A percentile compares a stretch with the other conserved stretches of the same genome.
phyloP scores from a whole-genome alignment of 495 filamentous ascomycete genomes.

The Annulohypoxylon stygium region DNA sequence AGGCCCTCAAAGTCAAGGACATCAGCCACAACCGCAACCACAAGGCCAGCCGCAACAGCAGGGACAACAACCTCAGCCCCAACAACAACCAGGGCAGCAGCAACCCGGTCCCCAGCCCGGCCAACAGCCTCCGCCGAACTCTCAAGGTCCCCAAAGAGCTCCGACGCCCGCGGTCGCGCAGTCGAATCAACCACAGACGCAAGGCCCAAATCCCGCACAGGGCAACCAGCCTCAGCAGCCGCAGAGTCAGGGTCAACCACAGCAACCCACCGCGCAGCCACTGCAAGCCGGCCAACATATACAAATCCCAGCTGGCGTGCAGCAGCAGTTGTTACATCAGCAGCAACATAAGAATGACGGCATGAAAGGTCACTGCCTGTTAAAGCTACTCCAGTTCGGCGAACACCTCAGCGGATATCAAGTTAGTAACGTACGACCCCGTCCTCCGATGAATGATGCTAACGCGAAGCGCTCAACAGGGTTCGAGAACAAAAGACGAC shows the following conservation, averaged over 20 bases:
- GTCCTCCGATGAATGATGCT: conserved; percentile 19
- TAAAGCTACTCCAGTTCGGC: conserved; percentile 76
- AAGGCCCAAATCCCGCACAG: conserved; percentile 48
- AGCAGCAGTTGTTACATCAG: conserved; percentile 62
- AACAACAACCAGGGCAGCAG: conserved; percentile 47
- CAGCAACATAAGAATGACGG: conserved; percentile 66
- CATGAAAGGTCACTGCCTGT: conserved; percentile 68
- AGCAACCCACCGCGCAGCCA: conserved; percentile 41
- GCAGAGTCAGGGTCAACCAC: conserved; percentile 53
- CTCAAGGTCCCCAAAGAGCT: conserved; percentile 48
- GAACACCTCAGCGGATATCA: conserved; percentile 77
- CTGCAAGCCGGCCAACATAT: conserved; percentile 62
- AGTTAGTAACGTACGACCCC: conserved; percentile 56
- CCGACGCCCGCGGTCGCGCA: conserved; percentile 49
- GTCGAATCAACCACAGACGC: conserved; percentile 52
- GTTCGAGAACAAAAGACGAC: conserved; percentile 69
- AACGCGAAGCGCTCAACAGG: conserved; percentile 54
- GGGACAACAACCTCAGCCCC: conserved; percentile 51
- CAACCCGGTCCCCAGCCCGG: conserved; percentile 44
- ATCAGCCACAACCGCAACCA: conserved; percentile 50
- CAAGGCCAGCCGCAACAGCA: conserved; percentile 53
- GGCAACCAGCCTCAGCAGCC: conserved; percentile 64
- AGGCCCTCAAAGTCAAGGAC: conserved; percentile 51
- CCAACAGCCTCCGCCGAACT: conserved; percentile 39
- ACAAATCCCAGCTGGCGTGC: conserved; percentile 51